Conservation (phyloP, 257 asterid genomes). For the Ballota nigra region DNA sequence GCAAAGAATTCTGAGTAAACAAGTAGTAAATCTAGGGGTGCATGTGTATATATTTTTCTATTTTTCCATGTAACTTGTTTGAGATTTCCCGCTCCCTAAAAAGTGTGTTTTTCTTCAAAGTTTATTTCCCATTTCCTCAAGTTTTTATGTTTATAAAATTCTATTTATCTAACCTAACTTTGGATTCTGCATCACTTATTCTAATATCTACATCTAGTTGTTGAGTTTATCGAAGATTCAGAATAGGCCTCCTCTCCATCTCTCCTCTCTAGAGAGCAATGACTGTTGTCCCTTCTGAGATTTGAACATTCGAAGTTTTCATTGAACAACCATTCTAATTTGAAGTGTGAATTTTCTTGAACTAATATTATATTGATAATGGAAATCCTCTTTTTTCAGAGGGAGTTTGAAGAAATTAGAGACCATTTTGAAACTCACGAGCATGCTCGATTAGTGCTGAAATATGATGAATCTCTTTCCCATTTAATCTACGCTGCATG, state of each 20-base stretch:
- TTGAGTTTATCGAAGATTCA: background rate
- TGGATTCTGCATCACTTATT: background rate
- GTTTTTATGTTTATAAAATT: too few species aligned
- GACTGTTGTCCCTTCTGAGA: background rate
- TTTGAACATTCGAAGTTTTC: background rate
- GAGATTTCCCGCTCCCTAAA: background rate
- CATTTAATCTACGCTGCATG: slow-evolving; percentile 89
- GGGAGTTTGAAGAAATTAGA: slow-evolving; percentile 83
- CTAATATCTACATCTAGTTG: background rate
- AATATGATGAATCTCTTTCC: slow-evolving; percentile 88
- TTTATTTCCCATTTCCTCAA: background rate
- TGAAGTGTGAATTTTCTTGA: slow-evolving; percentile 12
- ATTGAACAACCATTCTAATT: slow-evolving; percentile 1
- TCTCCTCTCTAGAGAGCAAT: background rate
- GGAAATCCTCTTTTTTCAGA: slow-evolving; percentile 43
- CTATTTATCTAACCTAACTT: background rate
- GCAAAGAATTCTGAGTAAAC: background rate
- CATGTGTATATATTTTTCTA: background rate
- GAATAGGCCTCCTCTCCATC: too few species aligned
- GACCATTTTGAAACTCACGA: slow-evolving; percentile 62
- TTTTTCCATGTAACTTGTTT: background rate
- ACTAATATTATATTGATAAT: slow-evolving; percentile 12
- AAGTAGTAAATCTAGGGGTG: background rate
- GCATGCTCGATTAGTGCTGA: slow-evolving; percentile 71
- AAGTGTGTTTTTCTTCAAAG: background rate